Conservation (phyloP, 345 rosid genomes). For the Salix brachista region DNA sequence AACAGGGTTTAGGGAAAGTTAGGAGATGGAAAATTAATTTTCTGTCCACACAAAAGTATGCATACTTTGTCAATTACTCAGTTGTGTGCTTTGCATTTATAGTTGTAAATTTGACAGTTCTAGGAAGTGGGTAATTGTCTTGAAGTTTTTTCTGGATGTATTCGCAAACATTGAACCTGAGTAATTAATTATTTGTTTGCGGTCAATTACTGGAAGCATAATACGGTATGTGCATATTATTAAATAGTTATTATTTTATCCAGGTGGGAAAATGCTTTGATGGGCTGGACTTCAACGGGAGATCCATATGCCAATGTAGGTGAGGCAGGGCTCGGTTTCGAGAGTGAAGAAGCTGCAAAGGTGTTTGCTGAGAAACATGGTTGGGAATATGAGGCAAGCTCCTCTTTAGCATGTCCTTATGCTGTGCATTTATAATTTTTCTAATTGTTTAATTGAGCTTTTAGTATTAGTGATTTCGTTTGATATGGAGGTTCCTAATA, state of each 20-base stretch:
- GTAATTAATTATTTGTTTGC: not conserved
- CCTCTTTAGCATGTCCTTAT: not conserved
- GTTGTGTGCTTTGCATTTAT: not conserved
- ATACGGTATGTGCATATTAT: not conserved
- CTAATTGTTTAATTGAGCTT: too few species aligned
- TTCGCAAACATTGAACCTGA: not conserved
- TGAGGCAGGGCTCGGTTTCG: constrained; percentile 69
- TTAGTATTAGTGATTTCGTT: too few species aligned
- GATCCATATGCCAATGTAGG: constrained; percentile 97
- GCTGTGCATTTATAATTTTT: not conserved
- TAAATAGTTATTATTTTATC: not conserved
- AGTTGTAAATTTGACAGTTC: not conserved
- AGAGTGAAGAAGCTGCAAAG: constrained; percentile 74
- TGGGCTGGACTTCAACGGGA: constrained; percentile 99
- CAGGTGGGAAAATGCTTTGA: constrained; percentile 99
- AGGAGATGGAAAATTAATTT: constrained; percentile 24
- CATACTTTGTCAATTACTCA: not conserved
- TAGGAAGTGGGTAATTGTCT: not conserved
- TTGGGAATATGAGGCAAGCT: constrained; percentile 74
- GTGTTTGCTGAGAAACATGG: constrained; percentile 83
- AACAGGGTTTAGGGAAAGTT: constrained; percentile 24
- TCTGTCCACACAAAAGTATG: constrained; percentile 22
- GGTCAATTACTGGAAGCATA: not conserved
- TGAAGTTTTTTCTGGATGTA: not conserved
- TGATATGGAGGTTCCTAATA: not conserved